Conservation (phyloP, 768 basidiomycete species). For the Leccinellum albellum region DNA sequence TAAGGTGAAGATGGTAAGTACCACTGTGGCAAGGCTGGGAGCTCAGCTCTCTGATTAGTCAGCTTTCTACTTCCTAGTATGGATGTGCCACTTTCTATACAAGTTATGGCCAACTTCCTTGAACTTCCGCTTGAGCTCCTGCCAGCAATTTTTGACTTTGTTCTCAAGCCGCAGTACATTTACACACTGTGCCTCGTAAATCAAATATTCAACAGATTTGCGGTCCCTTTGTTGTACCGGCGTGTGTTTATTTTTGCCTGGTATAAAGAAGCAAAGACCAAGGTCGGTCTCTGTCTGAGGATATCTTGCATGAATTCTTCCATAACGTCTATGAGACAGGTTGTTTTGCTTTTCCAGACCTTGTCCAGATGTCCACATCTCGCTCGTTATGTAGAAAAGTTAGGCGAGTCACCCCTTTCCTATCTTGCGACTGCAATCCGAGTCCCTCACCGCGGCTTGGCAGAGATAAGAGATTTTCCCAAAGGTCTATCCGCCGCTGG, state of each 20-base stretch:
- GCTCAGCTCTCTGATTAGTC: conserved; percentile 19
- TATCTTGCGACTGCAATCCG: neutral
- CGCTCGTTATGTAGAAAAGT: conserved; percentile 50
- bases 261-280: conserved; percentile 62
- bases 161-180: conserved; percentile 53
- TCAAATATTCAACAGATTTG: conserved; percentile 49
- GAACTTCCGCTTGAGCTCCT: conserved; percentile 69
- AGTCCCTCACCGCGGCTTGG: conserved; percentile 1
- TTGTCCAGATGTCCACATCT: conserved; percentile 52
- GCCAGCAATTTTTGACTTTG: conserved; percentile 47
- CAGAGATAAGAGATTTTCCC: conserved; percentile 75
- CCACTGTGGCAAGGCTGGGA: neutral
- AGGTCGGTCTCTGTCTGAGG: conserved; percentile 35
- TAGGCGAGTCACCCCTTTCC: conserved; percentile 46
- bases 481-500: conserved; percentile 38
- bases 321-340: conserved; percentile 35
- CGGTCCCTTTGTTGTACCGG: conserved; percentile 52
- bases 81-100: too few relatives aligned
- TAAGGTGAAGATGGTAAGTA: conserved; percentile 29
- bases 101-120: conserved; percentile 44
- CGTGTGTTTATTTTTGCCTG: conserved; percentile 63
- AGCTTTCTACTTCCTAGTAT: conserved; percentile 18
- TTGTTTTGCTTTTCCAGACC: conserved; percentile 58
- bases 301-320: neutral
- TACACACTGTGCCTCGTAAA: conserved; percentile 54